These are phyloP conservation scores for Termitomyces titanicus DNA, from an alignment of 768 basidiomycete species.

Conservation along the genomic window DNA sequence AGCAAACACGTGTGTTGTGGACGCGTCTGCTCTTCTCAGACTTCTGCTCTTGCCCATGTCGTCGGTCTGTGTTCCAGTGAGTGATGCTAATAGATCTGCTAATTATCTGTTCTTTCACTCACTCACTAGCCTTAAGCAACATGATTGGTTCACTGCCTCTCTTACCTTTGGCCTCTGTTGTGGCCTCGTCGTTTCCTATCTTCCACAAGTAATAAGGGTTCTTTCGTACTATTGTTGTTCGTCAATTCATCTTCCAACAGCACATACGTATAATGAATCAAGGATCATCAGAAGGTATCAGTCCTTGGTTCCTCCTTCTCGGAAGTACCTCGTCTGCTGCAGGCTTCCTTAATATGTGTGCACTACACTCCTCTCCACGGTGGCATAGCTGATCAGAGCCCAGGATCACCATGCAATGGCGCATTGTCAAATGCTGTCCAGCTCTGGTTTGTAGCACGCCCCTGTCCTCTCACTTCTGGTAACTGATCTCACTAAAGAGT, in stretches of 20 bases:
- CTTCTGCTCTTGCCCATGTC: neutral
- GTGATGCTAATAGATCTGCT: no score
- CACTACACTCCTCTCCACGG: neutral
- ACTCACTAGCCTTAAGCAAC: constrained; percentile 39
- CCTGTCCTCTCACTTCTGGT: neutral
- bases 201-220: constrained; percentile 59
- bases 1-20: neutral
- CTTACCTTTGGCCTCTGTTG: constrained; percentile 62
- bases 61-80: neutral
- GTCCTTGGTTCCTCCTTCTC: constrained; percentile 86
- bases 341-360: constrained; percentile 81
- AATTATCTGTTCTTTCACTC: neutral
- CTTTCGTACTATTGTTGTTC: constrained; percentile 16
- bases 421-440: constrained; percentile 75
- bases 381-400: constrained; percentile 13
- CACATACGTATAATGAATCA: constrained; percentile 77
- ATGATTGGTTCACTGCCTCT: constrained; percentile 67
- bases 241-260: constrained; percentile 28
- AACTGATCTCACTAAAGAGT: constrained; percentile 38
- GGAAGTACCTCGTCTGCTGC: constrained; percentile 84
- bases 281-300: constrained; percentile 84
- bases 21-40: neutral
- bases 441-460: constrained; percentile 54
- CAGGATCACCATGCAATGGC: constrained; percentile 87
- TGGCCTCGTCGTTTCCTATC: constrained; percentile 79